Conservation (phyloP, 2,329 filamentous ascomycete species). For the Drechslerella stenobrocha region DNA sequence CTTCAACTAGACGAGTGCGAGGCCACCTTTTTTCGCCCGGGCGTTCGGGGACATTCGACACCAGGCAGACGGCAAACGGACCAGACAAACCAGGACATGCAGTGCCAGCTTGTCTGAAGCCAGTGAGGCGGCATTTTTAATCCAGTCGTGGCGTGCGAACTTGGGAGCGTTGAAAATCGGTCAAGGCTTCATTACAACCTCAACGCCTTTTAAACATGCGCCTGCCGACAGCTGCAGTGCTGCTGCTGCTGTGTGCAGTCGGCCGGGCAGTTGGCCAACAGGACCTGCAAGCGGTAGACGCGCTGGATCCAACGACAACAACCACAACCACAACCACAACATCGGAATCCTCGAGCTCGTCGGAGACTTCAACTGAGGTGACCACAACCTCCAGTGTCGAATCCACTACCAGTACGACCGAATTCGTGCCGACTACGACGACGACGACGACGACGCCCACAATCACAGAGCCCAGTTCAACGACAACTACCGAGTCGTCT, state of each 20-base stretch:
- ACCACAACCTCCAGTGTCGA: too few relatives aligned
- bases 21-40: slow-evolving; percentile 14
- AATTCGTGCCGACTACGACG: background rate
- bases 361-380: too few relatives aligned
- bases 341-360: too few relatives aligned
- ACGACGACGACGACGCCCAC: slow-evolving; percentile 5
- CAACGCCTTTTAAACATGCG: slow-evolving; percentile 41
- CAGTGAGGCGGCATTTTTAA: slow-evolving; percentile 4
- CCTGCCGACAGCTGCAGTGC: slow-evolving; percentile 17
- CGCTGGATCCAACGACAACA: background rate
- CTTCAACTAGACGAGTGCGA: too few relatives aligned
- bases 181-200: slow-evolving; percentile 17
- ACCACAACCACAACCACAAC: too few relatives aligned
- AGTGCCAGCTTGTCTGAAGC: slow-evolving; percentile 17
- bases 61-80: slow-evolving; percentile 1
- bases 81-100: slow-evolving; percentile 12
- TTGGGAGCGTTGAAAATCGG: too few relatives aligned
- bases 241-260: slow-evolving; percentile 30
- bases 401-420: too few relatives aligned
- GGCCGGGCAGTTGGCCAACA: slow-evolving; percentile 19
- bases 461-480: background rate
- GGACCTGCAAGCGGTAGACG: slow-evolving; percentile 10
- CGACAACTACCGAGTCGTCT: background rate
- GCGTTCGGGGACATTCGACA: slow-evolving; percentile 17
- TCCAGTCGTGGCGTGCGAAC: too few relatives aligned